Percentiles rank a stretch among this genome's conserved stretches.
Conservation (phyloP, 225 moss, liverwort and hornwort genomes). For the Neckera pumila region DNA sequence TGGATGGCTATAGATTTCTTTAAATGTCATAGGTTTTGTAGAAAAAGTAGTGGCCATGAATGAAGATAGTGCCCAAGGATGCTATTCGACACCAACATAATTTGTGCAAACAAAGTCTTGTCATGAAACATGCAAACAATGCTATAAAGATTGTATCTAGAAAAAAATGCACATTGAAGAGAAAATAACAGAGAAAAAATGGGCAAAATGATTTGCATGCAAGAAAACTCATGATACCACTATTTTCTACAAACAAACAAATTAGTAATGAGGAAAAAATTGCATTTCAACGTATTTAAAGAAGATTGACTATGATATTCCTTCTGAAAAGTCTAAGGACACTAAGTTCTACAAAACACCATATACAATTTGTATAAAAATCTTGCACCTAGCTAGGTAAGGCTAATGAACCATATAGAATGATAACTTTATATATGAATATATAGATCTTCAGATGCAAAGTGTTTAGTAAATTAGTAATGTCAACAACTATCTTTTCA, state of each 20-base stretch:
- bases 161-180: too few species aligned
- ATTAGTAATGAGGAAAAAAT: not conserved
- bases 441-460: not conserved
- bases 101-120: too few species aligned
- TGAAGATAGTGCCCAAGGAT: too few species aligned
- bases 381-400: not conserved
- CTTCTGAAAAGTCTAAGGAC: not conserved
- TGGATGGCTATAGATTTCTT: too few species aligned
- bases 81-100: too few species aligned
- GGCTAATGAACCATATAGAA: not conserved
- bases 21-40: too few species aligned
- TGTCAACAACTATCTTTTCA: not conserved
- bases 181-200: too few species aligned
- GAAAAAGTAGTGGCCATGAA: too few species aligned
- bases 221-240: too few species aligned
- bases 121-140: too few species aligned
- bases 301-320: not conserved
- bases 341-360: not conserved
- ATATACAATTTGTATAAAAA: not conserved
- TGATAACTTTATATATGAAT: not conserved
- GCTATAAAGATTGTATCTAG: too few species aligned
- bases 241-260: not conserved
- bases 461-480: not conserved
- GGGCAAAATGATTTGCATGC: too few species aligned
- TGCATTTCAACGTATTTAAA: not conserved